A percentile compares a stretch with the other conserved stretches of the same genome.
phyloP scores from a whole-genome alignment of 345 rosid genomes.

The Syzygium jambos region DNA sequence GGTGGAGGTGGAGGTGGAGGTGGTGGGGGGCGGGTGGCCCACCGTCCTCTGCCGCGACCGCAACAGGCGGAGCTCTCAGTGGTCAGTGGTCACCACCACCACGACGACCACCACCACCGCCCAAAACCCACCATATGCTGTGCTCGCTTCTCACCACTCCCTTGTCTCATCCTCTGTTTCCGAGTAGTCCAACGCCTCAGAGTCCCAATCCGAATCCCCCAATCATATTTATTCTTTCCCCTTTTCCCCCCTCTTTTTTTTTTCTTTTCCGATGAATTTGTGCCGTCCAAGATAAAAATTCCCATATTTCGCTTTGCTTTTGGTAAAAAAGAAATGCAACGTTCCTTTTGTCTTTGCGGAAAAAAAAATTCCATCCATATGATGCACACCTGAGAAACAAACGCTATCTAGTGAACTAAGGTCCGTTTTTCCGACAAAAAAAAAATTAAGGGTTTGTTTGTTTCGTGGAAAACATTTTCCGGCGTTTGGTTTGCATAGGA shows the following conservation, averaged over 20 bases:
- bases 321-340: background rate
- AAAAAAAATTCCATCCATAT: background rate
- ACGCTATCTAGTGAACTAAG: background rate
- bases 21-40: background rate
- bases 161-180: background rate
- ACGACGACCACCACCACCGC: background rate
- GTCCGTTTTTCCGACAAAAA: too few species aligned
- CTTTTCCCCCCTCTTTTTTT: background rate
- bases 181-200: background rate
- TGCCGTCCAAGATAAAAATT: background rate
- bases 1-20: background rate
- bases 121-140: background rate
- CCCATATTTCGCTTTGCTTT: background rate
- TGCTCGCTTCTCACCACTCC: background rate
- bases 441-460: too few species aligned
- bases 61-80: background rate
- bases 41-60: background rate
- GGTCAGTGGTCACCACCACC: background rate
- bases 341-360: background rate
- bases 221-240: background rate
- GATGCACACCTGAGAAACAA: background rate
- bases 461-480: too few species aligned
- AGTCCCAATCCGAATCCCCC: background rate
- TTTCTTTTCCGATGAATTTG: background rate
- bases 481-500: too few species aligned